Conservation (phyloP, 306 rosid genomes). For the Sindora glabra region DNA sequence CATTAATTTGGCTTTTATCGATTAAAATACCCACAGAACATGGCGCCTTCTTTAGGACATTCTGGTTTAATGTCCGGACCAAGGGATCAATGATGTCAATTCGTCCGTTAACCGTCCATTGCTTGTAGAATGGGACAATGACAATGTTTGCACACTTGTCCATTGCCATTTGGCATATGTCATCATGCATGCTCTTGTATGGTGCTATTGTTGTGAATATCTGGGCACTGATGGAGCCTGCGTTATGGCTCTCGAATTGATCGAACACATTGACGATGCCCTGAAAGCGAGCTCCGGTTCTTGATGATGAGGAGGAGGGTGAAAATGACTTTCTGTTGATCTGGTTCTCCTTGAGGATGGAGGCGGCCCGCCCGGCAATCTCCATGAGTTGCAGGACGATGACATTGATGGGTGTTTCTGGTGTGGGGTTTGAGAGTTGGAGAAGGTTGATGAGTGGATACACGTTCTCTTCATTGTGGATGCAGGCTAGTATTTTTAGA, state of each 20-base stretch:
- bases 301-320: neutral
- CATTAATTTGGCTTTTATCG: neutral
- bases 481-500: neutral
- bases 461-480: conserved; percentile 4
- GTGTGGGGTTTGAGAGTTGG: neutral
- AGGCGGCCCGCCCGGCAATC: neutral
- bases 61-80: neutral
- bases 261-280: neutral
- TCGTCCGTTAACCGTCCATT: neutral
- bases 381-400: conserved; percentile 7
- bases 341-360: neutral
- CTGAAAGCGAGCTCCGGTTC: too few relatives aligned
- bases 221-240: neutral
- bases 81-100: neutral
- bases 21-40: conserved; percentile 8
- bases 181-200: conserved; percentile 3
- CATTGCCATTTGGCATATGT: conserved; percentile 3
- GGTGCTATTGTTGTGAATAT: conserved; percentile 1
- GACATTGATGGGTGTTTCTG: neutral
- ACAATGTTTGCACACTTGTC: conserved; percentile 10
- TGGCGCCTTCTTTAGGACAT: conserved; percentile 2
- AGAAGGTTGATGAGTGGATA: neutral
- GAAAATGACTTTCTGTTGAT: neutral
- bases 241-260: neutral
- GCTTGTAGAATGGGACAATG: conserved; percentile 10